A percentile compares a stretch with the other conserved stretches of the same genome.
These are phyloP conservation scores for Pelargonium hybrid DNA, from an alignment of 441 rosid genomes.

Conservation along the genomic window DNA sequence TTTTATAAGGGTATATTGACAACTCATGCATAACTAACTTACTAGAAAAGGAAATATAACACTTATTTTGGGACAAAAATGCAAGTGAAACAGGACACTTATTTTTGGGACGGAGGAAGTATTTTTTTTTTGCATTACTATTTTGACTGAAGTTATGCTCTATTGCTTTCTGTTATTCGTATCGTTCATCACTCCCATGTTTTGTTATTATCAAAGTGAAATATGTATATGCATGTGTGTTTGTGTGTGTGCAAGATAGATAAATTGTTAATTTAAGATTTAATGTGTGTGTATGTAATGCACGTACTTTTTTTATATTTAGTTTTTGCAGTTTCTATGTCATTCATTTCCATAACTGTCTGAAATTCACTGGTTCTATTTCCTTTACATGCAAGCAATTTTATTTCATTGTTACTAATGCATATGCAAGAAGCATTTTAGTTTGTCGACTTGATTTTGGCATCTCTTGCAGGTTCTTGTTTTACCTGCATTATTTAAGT, in stretches of 20 bases:
- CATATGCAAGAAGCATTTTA: not conserved
- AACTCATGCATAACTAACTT: not conserved
- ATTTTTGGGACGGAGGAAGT: too few relatives aligned
- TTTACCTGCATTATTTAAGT: conserved; percentile 7
- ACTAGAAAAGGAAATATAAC: not conserved
- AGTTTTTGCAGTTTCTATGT: not conserved
- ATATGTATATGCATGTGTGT: too few relatives aligned
- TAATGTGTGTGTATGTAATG: not conserved
- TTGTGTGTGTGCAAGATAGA: too few relatives aligned
- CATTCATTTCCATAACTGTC: not conserved
- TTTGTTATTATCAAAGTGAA: too few relatives aligned
- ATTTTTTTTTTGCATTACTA: not conserved
- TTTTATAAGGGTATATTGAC: not conserved
- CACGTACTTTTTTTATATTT: too few relatives aligned
- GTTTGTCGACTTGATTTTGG: too few relatives aligned
- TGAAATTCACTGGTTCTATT: too few relatives aligned
- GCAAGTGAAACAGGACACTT: not conserved
- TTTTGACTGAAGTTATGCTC: not conserved
- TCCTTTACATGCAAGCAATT: too few relatives aligned
- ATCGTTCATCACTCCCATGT: not conserved
- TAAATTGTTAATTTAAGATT: not conserved
- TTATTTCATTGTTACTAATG: not conserved
- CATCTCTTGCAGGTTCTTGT: not conserved
- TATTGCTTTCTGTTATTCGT: not conserved
- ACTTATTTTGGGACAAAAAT: too few relatives aligned